Conservation (phyloP, 352 stramenopile species). For the Phytophthora palmivora region DNA sequence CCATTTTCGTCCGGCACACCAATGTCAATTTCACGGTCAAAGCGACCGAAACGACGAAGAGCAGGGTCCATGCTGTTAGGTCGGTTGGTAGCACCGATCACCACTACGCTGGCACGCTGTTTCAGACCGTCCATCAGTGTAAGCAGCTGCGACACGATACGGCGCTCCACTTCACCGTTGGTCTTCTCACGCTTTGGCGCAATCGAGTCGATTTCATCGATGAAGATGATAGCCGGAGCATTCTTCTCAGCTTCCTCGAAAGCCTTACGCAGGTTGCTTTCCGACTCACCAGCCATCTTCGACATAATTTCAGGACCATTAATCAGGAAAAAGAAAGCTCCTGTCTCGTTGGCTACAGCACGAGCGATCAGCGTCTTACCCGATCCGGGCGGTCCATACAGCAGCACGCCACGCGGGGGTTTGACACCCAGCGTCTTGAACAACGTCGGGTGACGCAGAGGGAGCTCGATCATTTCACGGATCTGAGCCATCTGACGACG, state of each 20-base stretch:
- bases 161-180: slow-evolving; percentile 98
- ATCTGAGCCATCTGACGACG: slow-evolving; percentile 99
- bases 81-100: slow-evolving; percentile 99
- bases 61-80: slow-evolving; percentile 98
- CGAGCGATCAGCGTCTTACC: slow-evolving; percentile 99
- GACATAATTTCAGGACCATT: slow-evolving; percentile 99
- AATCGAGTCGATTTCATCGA: slow-evolving; percentile 99
- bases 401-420: slow-evolving; percentile 98
- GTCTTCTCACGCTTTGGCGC: slow-evolving; percentile 99
- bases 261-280: slow-evolving; percentile 95
- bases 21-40: slow-evolving; percentile 99
- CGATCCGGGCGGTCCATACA: slow-evolving; percentile 98
- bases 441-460: slow-evolving; percentile 96
- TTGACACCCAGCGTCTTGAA: slow-evolving; percentile 99
- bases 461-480: slow-evolving; percentile 99
- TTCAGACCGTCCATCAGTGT: slow-evolving; percentile 99
- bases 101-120: slow-evolving; percentile 94
- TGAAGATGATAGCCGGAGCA: slow-evolving; percentile 99
- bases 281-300: slow-evolving; percentile 96
- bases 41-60: slow-evolving; percentile 98
- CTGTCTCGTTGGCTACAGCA: slow-evolving; percentile 99
- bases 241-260: slow-evolving; percentile 99
- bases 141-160: slow-evolving; percentile 98
- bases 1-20: slow-evolving; percentile 99
- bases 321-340: slow-evolving; percentile 99